A percentile compares a stretch with the other conserved stretches of the same genome.
phyloP scores from a whole-genome alignment of 179 eudicot species.

The Spinacia oleracea region DNA sequence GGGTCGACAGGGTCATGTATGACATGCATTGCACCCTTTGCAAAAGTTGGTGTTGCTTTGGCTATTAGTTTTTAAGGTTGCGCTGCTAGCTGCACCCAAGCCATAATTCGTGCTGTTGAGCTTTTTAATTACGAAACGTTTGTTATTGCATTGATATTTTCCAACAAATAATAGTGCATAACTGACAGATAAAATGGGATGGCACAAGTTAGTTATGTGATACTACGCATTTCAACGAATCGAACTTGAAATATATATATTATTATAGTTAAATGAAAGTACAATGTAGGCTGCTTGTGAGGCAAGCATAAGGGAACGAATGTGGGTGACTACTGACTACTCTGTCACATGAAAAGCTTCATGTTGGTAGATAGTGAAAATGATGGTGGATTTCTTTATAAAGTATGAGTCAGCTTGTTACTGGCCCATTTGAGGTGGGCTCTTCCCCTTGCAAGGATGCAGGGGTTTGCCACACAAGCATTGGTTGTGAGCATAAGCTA shows the following conservation, averaged over 20 bases:
- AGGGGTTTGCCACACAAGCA: conserved; percentile 89
- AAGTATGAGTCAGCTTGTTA: conserved; percentile 47
- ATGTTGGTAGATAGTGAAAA: conserved; percentile 4
- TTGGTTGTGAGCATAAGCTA: conserved; percentile 73
- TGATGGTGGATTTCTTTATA: background rate
- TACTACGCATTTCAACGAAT: background rate
- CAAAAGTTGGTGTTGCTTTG: no score
- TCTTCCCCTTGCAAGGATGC: conserved; percentile 60
- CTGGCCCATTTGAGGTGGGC: conserved; percentile 39
- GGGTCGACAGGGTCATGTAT: no score
- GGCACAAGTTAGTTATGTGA: background rate
- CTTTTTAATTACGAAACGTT: no score
- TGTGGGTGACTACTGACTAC: conserved; percentile 19
- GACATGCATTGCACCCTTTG: no score
- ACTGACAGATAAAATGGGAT: background rate
- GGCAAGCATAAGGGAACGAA: conserved; percentile 30
- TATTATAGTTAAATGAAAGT: conserved; percentile 7
- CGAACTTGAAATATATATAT: conserved; percentile 1
- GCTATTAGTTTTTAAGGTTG: no score
- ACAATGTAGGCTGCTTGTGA: conserved; percentile 30
- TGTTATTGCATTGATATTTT: no score
- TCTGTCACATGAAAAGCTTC: conserved; percentile 20
- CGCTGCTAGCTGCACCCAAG: no score
- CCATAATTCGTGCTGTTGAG: no score
- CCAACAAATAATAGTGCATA: no score